Evolutionary conservation across 2,329 filamentous ascomycete species (phyloP).

Genomic region (Huntiella decipiens): DNA sequence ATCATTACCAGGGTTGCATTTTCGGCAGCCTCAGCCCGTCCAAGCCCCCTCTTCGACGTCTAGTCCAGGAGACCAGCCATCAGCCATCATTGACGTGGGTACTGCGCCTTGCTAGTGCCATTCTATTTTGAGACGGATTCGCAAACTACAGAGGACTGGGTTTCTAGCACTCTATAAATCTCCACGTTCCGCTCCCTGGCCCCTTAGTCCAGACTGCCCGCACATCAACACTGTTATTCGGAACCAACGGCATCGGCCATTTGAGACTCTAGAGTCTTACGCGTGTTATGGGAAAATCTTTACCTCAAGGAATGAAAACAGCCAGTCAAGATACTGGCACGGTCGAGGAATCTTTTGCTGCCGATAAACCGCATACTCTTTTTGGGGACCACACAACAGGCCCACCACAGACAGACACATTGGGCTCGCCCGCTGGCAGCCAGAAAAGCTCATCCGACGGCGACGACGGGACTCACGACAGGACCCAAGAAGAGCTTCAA

Average conservation of each 20-base stretch:
- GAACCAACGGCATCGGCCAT: too few species aligned
- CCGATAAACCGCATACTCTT: background rate
- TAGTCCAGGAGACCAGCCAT: background rate
- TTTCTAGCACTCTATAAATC: too few species aligned
- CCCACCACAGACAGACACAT: conserved; percentile 13
- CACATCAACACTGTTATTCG: too few species aligned
- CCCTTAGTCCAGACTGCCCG: too few species aligned
- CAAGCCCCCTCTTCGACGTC: background rate
- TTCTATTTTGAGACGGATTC: too few species aligned
- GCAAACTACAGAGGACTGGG: too few species aligned
- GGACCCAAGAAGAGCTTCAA: conserved; percentile 13
- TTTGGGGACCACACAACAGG: background rate
- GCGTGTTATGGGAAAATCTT: background rate
- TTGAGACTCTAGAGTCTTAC: background rate
- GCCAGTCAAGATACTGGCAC: background rate
- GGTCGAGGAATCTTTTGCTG: background rate
- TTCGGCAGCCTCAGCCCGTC: background rate
- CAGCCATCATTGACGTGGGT: background rate
- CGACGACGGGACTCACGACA: conserved; percentile 16
- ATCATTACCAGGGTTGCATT: background rate
- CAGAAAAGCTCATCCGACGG: conserved; percentile 25
- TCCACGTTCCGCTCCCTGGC: too few species aligned
- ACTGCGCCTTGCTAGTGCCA: too few species aligned
- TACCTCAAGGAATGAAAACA: conserved; percentile 1
- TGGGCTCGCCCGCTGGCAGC: conserved; percentile 24